phyloP scores from a whole-genome alignment of 140 eudicot genomes.

The Flaveria floridana region DNA sequence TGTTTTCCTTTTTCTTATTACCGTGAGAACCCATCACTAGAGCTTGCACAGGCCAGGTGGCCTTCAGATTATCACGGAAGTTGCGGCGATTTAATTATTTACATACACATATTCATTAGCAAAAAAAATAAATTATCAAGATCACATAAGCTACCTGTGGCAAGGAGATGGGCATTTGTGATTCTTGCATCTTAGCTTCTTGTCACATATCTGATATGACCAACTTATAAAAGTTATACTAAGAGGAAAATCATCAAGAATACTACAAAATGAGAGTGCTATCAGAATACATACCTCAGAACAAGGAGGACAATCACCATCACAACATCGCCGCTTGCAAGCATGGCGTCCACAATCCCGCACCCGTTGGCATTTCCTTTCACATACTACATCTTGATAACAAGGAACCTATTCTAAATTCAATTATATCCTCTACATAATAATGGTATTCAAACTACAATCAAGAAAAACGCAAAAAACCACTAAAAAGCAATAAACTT shows the following conservation, averaged over 20 bases:
- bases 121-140: background rate
- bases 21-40: too few species aligned
- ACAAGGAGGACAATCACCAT: conserved; percentile 97
- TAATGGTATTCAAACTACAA: too few species aligned
- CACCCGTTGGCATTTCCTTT: conserved; percentile 75
- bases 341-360: conserved; percentile 99
- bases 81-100: too few species aligned
- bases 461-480: background rate
- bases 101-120: background rate
- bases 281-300: conserved; percentile 58
- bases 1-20: too few species aligned
- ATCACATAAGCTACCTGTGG: conserved; percentile 60
- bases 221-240: conserved; percentile 8
- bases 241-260: conserved; percentile 7
- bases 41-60: too few species aligned
- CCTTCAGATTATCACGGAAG: too few species aligned
- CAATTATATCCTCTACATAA: conserved; percentile 34
- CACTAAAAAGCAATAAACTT: conserved; percentile 18
- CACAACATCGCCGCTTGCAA: conserved; percentile 89
- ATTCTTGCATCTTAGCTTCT: conserved; percentile 91
- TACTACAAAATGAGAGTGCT: background rate
- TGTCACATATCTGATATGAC: conserved; percentile 74
- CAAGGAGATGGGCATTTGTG: conserved; percentile 99
- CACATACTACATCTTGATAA: conserved; percentile 93
- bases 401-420: conserved; percentile 88